Percentiles rank a stretch among this genome's conserved stretches.
Evolutionary conservation across 1,284 basidiomycete genomes (phyloP).

Genomic region (Phenoliferia sp.): DNA sequence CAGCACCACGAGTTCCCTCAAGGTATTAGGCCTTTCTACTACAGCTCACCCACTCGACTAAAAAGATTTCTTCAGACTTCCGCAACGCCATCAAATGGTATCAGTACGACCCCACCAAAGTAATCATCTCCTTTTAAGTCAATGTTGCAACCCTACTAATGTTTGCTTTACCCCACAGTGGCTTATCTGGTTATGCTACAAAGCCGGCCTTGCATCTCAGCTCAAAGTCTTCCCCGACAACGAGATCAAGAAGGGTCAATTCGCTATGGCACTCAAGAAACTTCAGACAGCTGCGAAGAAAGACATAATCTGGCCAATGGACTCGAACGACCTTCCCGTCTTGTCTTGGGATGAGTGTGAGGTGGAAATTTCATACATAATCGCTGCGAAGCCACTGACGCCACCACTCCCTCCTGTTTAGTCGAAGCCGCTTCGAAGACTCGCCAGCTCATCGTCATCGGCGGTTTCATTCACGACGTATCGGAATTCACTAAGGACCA

Average conservation of each 20-base stretch:
- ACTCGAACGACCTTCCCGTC: constrained; percentile 65
- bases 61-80: no score
- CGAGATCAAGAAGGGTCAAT: constrained; percentile 83
- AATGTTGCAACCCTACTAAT: not conserved
- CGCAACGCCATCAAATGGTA: constrained; percentile 90
- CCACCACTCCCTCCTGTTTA: constrained; percentile 37
- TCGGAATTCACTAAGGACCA: constrained; percentile 82
- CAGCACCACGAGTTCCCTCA: constrained; percentile 40
- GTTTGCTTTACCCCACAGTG: constrained; percentile 57
- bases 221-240: constrained; percentile 91
- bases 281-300: constrained; percentile 62
- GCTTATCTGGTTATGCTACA: constrained; percentile 69
- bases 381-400: not conserved
- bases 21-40: no score
- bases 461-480: constrained; percentile 88
- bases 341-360: constrained; percentile 79
- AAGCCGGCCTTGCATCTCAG: constrained; percentile 73
- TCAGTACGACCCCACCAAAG: constrained; percentile 60
- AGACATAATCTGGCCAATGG: constrained; percentile 69
- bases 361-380: constrained; percentile 39
- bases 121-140: constrained; percentile 41
- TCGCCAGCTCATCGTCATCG: constrained; percentile 72
- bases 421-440: constrained; percentile 70
- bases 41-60: no score
- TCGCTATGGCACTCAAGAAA: constrained; percentile 86